Evolutionary conservation across 129 eudicot genomes (phyloP).

Genomic region (Mikania micrantha): DNA sequence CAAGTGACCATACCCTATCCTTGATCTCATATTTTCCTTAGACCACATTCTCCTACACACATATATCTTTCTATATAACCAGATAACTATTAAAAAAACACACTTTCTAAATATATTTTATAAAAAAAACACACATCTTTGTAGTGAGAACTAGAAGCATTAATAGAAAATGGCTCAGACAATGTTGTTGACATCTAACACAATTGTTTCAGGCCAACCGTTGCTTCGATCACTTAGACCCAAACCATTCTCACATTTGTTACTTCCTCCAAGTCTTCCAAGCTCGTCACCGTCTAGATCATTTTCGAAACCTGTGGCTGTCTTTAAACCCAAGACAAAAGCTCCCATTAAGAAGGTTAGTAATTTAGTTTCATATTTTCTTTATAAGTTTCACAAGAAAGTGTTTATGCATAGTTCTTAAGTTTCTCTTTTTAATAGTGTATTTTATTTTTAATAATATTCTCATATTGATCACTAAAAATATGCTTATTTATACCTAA

Average conservation of each 20-base stretch:
- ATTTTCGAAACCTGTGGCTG: constrained; percentile 39
- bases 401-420: no score
- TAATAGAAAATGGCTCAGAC: constrained; percentile 63
- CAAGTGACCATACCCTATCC: constrained; percentile 38
- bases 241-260: constrained; percentile 41
- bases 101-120: constrained; percentile 3
- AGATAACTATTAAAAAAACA: constrained; percentile 14
- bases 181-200: constrained; percentile 57
- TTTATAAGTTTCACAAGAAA: no score
- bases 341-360: constrained; percentile 72
- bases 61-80: constrained; percentile 2
- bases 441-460: no score
- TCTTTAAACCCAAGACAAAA: constrained; percentile 83
- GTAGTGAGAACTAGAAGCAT: not conserved
- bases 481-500: no score
- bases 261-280: constrained; percentile 33
- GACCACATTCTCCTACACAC: no score
- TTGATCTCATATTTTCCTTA: constrained; percentile 18
- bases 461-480: no score
- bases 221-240: constrained; percentile 57
- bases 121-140: not conserved
- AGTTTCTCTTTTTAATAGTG: not conserved
- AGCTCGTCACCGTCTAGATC: constrained; percentile 23
- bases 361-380: not conserved
- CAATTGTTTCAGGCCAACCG: constrained; percentile 30